phyloP scores from a whole-genome alignment of 495 filamentous ascomycete species.

The Hypoxylon crocopeplum region DNA sequence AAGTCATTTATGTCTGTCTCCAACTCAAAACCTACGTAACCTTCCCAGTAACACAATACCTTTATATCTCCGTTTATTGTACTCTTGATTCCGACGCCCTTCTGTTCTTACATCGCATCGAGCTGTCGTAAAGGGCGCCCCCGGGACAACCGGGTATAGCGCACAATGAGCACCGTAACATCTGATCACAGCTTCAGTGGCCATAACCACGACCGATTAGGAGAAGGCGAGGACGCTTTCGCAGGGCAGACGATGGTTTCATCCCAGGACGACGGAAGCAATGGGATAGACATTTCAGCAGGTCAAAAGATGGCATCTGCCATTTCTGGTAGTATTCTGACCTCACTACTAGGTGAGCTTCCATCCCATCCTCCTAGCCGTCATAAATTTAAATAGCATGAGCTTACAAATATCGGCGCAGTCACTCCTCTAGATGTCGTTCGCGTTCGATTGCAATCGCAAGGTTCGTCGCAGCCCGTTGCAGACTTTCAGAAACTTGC shows the following conservation, averaged over 20 bases:
- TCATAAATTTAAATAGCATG: background rate
- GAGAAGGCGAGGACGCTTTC: conserved; percentile 34
- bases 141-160: conserved; percentile 33
- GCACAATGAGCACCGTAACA: conserved; percentile 33
- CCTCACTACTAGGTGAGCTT: conserved; percentile 82
- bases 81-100: background rate
- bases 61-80: background rate
- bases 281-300: conserved; percentile 70
- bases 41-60: background rate
- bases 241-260: conserved; percentile 37
- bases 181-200: conserved; percentile 30
- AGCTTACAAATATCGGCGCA: conserved; percentile 47
- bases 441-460: conserved; percentile 90
- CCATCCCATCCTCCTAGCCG: background rate
- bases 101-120: conserved; percentile 5
- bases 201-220: conserved; percentile 40
- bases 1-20: background rate
- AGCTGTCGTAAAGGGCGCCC: conserved; percentile 22
- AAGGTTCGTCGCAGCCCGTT: conserved; percentile 57
- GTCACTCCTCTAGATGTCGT: conserved; percentile 98
- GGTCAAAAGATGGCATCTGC: conserved; percentile 94
- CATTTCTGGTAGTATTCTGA: conserved; percentile 86
- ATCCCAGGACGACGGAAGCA: conserved; percentile 44
- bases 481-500: conserved; percentile 51
- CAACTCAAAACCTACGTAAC: background rate